Conservation (phyloP, 1,284 basidiomycete species). For the Cutaneotrichosporon sp. region DNA sequence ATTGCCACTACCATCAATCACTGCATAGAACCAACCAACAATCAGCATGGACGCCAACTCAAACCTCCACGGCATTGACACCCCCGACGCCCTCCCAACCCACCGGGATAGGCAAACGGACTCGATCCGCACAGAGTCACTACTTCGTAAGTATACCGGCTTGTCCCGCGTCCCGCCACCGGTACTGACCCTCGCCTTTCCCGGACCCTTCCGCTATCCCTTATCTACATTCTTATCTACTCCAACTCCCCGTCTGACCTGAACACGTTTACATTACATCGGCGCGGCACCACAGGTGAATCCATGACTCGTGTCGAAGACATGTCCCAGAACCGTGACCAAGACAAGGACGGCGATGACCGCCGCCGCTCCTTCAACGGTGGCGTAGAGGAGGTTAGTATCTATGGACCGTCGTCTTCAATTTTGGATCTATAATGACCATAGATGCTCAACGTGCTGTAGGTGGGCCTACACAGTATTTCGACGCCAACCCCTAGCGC, state of each 20-base stretch:
- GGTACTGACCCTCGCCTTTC: background rate
- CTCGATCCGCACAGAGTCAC: constrained; percentile 4
- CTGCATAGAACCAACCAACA: background rate
- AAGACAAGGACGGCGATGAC: background rate
- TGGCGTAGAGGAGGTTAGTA: constrained; percentile 1
- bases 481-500: constrained; percentile 4
- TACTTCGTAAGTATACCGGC: constrained; percentile 13
- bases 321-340: constrained; percentile 4
- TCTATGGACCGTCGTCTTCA: background rate
- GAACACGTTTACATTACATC: background rate
- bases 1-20: background rate
- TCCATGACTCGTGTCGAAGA: constrained; percentile 12
- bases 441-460: constrained; percentile 9
- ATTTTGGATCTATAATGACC: background rate
- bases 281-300: constrained; percentile 4
- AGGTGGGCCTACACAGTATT: background rate
- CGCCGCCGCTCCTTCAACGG: background rate
- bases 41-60: constrained; percentile 18
- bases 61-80: constrained; percentile 23
- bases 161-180: too few species aligned
- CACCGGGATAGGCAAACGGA: constrained; percentile 10
- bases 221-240: background rate
- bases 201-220: background rate
- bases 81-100: constrained; percentile 20
- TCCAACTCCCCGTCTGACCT: background rate